phyloP scores from a whole-genome alignment of 2,329 filamentous ascomycete species.

The Coleophoma eucalyptorum region DNA sequence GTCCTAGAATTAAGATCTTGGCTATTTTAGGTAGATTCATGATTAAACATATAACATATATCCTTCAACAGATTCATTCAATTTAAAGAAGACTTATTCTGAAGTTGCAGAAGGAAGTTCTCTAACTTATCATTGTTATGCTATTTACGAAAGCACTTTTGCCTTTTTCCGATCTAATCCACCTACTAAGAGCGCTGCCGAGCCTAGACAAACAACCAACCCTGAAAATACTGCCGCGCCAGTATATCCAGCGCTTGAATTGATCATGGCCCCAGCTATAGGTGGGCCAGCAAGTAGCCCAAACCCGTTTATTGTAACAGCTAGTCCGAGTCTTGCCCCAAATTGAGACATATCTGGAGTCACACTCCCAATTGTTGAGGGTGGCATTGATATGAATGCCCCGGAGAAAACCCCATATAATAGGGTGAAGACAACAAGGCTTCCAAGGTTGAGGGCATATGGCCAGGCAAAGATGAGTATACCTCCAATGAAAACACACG shows the following conservation, averaged over 20 bases:
- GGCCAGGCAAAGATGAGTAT: conserved; percentile 54
- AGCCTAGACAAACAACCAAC: not conserved
- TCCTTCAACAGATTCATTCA: too few species aligned
- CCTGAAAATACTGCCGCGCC: conserved; percentile 4
- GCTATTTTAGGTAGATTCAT: too few species aligned
- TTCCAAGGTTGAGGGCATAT: conserved; percentile 38
- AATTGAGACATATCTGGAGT: conserved; percentile 8
- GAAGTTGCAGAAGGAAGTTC: too few species aligned
- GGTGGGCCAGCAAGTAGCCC: conserved; percentile 7
- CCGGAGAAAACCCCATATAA: conserved; percentile 63
- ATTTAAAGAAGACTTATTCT: too few species aligned
- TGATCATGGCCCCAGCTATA: conserved; percentile 10
- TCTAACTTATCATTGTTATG: too few species aligned
- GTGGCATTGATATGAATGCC: conserved; percentile 26
- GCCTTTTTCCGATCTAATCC: too few species aligned
- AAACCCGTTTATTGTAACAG: conserved; percentile 3
- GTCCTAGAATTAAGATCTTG: too few species aligned
- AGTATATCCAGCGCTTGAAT: conserved; percentile 1
- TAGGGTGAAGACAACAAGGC: conserved; percentile 58
- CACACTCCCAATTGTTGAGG: conserved; percentile 3
- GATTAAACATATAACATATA: too few species aligned
- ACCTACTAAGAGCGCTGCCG: not conserved
- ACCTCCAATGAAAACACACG: conserved; percentile 40
- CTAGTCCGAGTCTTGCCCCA: conserved; percentile 8
- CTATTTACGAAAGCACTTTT: too few species aligned